Evolutionary conservation across 495 filamentous ascomycete genomes (phyloP).

Genomic region (Paragyromitra xinjiangensis): DNA sequence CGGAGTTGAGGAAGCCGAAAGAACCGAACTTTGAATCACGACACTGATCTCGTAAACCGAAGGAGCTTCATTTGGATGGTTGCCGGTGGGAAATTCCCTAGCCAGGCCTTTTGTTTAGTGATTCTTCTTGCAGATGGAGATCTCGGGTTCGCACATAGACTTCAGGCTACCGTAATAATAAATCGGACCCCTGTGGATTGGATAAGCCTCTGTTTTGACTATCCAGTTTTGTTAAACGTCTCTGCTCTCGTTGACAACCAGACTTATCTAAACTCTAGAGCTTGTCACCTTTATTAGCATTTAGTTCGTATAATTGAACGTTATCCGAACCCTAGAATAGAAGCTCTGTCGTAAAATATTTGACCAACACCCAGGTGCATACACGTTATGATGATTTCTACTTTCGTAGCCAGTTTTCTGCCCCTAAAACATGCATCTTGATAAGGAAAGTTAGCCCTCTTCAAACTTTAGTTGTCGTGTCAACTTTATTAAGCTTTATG

Average conservation of each 20-base stretch:
- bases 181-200: not conserved
- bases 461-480: not conserved
- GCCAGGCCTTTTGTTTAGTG: not conserved
- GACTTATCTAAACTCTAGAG: not conserved
- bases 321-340: not conserved
- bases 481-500: not conserved
- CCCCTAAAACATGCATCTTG: conserved; percentile 2
- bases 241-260: not conserved
- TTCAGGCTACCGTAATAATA: not conserved
- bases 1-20: not conserved
- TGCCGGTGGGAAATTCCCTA: not conserved
- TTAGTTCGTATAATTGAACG: not conserved
- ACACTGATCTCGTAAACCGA: conserved; percentile 3
- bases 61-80: not conserved
- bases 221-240: not conserved
- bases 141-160: not conserved
- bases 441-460: conserved; percentile 6
- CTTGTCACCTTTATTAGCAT: too few species aligned
- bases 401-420: not conserved
- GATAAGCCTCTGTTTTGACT: not conserved
- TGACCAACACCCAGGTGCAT: not conserved
- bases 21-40: not conserved
- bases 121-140: not conserved
- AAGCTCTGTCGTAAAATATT: not conserved
- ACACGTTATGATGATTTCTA: conserved; percentile 10